Conservation (phyloP, 2,329 filamentous ascomycete genomes). For the Fonsecaea monophora region DNA sequence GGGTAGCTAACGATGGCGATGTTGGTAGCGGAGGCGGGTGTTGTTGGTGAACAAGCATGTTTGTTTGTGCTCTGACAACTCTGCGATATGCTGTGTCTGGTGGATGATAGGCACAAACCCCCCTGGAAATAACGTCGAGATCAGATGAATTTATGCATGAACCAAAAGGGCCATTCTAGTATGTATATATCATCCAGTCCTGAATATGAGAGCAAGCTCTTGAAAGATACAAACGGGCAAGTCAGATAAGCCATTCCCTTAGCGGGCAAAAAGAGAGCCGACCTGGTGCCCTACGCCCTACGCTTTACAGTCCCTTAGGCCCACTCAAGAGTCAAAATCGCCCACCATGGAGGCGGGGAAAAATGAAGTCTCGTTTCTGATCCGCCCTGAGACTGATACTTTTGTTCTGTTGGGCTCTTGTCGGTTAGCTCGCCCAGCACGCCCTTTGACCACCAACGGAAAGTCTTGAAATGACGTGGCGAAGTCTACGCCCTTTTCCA, state of each 20-base stretch:
- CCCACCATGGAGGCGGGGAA: background rate
- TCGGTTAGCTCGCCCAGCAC: background rate
- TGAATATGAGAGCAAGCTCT: background rate
- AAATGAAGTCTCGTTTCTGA: background rate
- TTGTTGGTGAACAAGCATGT: conserved; percentile 19
- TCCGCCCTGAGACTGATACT: background rate
- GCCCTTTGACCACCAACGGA: background rate
- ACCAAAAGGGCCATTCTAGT: background rate
- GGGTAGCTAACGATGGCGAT: conserved; percentile 11
- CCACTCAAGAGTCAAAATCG: conserved; percentile 6
- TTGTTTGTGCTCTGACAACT: background rate
- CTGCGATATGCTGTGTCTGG: background rate
- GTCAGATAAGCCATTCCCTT: background rate
- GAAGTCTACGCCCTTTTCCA: background rate
- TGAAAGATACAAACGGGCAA: background rate
- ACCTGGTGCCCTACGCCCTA: conserved; percentile 1
- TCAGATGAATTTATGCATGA: background rate
- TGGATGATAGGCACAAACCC: background rate
- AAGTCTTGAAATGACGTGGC: background rate
- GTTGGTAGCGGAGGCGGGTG: conserved; percentile 8
- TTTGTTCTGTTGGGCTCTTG: background rate
- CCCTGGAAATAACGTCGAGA: background rate
- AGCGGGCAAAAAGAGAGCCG: background rate
- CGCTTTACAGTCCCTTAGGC: conserved; percentile 1
- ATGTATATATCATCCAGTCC: background rate